A percentile compares a stretch with the other conserved stretches of the same genome.
Evolutionary conservation across 768 basidiomycete genomes (phyloP).

Genomic region (Hortiboletus flavorubellus): DNA sequence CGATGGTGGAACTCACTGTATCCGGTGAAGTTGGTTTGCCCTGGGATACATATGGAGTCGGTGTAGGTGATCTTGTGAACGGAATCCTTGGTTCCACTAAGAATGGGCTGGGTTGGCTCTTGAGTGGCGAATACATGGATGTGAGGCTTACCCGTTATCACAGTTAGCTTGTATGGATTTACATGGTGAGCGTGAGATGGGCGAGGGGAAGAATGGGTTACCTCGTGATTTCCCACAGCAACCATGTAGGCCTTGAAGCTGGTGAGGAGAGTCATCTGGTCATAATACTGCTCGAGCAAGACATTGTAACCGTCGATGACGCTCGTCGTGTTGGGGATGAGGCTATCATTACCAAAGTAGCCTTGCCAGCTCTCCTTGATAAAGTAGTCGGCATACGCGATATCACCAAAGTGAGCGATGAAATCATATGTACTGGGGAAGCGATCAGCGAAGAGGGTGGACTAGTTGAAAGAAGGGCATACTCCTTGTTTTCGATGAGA

Average conservation of each 20-base stretch:
- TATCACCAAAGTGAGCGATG: slow-evolving; percentile 25
- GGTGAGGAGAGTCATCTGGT: slow-evolving; percentile 26
- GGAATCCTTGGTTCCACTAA: slow-evolving; percentile 22
- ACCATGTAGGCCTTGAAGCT: slow-evolving; percentile 28
- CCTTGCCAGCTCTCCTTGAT: slow-evolving; percentile 31
- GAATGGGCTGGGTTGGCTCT: not conserved
- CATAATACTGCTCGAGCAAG: slow-evolving; percentile 26
- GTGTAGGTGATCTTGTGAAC: slow-evolving; percentile 26
- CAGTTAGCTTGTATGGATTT: slow-evolving; percentile 21
- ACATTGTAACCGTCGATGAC: slow-evolving; percentile 23
- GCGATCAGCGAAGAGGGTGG: not conserved
- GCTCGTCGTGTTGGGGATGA: slow-evolving; percentile 25
- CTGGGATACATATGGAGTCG: slow-evolving; percentile 25
- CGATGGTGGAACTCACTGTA: slow-evolving; percentile 19
- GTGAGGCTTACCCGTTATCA: slow-evolving; percentile 25
- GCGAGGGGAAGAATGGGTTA: not conserved
- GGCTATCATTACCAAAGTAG: slow-evolving; percentile 27
- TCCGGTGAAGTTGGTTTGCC: slow-evolving; percentile 27
- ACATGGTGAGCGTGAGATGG: not conserved
- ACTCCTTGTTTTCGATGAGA: slow-evolving; percentile 28
- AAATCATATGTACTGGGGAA: slow-evolving; percentile 23
- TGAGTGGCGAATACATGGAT: not conserved
- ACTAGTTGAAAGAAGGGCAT: not conserved
- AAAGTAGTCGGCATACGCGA: slow-evolving; percentile 29
- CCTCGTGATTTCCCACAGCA: slow-evolving; percentile 26